Evolutionary conservation across 2,329 filamentous ascomycete species (phyloP), one percentile per base, ranked within the genome.

Genomic region (Sphaceloma murrayae): DNA sequence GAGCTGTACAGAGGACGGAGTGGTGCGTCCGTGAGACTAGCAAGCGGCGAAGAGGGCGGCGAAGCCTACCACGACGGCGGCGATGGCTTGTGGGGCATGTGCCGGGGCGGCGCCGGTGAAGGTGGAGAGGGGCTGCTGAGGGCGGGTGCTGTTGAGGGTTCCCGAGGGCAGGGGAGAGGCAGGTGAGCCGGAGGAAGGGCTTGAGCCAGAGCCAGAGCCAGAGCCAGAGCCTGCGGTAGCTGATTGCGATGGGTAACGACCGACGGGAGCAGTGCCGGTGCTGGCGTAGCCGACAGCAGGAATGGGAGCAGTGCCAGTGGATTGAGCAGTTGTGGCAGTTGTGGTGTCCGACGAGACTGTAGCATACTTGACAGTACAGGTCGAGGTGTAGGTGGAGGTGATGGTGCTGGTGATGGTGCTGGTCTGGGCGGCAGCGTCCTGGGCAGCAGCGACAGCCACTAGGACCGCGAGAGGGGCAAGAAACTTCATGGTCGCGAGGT

Each of bases 331-430:
- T 13, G 36, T 29, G 13, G 36, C 10, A 5, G 18, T 34, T 4
- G 31, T 21, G 9, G 22, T 34, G 21, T 27, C 34, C 4, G 38
- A 22, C 13, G 38, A 26, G 9, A 31, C 16, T 7, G 29, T 32
- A 10, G 29, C 31, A 27, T 29, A 29, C 30, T 34, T 42, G 24
- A 50, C 46, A 24, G 46, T 48, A 31, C 38, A 42, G 26, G 49
- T 50, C 19, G 44, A 47, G 46, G 48, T 48, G 44, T 44, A 46
- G 18, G 49, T 50, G 4, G 17, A 42, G 11, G 47, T 47, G 5
- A 38, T 31, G 27, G 49, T 50, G 34, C 24, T 27, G 11, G 33
- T 39, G 29, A 26, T 33, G 16, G 29, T 34, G 5, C 9, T 27
- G 36, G 45, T 43, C 10, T 30, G 7, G 24, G 13, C 21, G 18